Evolutionary conservation across 164 flowering plant species (phyloP).

Genomic region (Vitis rupestris): DNA sequence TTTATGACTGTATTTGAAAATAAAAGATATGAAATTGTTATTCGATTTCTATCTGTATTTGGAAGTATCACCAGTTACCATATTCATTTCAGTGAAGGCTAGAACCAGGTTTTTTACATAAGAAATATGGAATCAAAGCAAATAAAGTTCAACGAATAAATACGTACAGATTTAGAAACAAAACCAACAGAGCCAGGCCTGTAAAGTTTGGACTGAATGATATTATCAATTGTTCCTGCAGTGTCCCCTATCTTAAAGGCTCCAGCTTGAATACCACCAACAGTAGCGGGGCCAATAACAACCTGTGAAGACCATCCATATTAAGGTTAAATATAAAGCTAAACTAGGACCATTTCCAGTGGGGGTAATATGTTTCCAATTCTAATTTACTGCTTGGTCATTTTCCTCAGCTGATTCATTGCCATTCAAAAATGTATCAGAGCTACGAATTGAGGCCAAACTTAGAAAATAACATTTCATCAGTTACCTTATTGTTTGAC

Average conservation of each 20-base stretch:
- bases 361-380: not conserved
- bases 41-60: no score
- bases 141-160: not conserved
- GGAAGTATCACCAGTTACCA: no score
- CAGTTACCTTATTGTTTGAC: constrained; percentile 83
- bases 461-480: not conserved
- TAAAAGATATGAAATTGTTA: no score
- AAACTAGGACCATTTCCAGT: not conserved
- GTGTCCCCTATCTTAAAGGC: constrained; percentile 96
- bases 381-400: not conserved
- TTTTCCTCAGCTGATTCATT: not conserved
- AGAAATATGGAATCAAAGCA: not conserved
- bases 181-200: constrained; percentile 99
- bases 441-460: no score
- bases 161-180: constrained; percentile 95
- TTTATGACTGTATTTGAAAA: no score
- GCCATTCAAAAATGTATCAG: not conserved
- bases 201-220: constrained; percentile 95
- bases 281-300: constrained; percentile 98
- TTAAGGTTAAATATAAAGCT: not conserved
- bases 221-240: constrained; percentile 94
- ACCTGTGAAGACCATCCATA: constrained; percentile 49
- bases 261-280: constrained; percentile 95
- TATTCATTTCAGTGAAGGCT: no score
- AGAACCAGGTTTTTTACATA: no score